Conservation (phyloP, 768 basidiomycete species). For the Russula sp. region DNA sequence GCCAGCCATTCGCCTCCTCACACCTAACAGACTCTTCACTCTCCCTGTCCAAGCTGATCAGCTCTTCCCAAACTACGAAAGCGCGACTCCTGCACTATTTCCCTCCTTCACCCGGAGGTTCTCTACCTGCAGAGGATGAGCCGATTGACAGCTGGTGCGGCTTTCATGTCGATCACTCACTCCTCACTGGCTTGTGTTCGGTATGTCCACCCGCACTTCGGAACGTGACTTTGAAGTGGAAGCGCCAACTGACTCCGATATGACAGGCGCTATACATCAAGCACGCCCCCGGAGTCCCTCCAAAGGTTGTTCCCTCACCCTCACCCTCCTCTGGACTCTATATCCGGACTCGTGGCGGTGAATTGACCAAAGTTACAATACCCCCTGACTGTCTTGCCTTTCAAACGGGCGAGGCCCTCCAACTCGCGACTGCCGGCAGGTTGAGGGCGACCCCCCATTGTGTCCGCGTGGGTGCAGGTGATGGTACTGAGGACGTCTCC, state of each 20-base stretch:
- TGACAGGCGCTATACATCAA: constrained; percentile 78
- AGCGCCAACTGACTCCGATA: not conserved
- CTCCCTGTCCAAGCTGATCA: constrained; percentile 67
- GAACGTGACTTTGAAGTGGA: not conserved
- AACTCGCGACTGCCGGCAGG: constrained; percentile 75
- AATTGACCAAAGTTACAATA: constrained; percentile 78
- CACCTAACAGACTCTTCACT: constrained; percentile 60
- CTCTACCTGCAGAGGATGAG: constrained; percentile 45
- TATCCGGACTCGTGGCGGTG: constrained; percentile 78
- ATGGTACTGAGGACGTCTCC: constrained; percentile 45
- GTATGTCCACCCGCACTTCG: constrained; percentile 36
- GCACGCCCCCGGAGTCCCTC: constrained; percentile 37
- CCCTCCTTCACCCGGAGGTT: constrained; percentile 48
- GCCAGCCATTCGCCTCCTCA: constrained; percentile 79
- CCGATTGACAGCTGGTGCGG: constrained; percentile 90
- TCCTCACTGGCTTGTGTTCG: constrained; percentile 89
- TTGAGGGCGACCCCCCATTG: constrained; percentile 94
- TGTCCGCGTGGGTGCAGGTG: constrained; percentile 62
- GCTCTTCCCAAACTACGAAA: constrained; percentile 76
- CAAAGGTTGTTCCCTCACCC: constrained; percentile 55
- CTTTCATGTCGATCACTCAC: constrained; percentile 87
- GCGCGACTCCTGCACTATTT: constrained; percentile 97
- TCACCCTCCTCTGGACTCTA: constrained; percentile 80
- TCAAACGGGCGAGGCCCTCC: constrained; percentile 94
- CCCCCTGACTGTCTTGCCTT: constrained; percentile 85